Conservation (phyloP, 2,329 filamentous ascomycete genomes). For the Colletotrichum eleusines region DNA sequence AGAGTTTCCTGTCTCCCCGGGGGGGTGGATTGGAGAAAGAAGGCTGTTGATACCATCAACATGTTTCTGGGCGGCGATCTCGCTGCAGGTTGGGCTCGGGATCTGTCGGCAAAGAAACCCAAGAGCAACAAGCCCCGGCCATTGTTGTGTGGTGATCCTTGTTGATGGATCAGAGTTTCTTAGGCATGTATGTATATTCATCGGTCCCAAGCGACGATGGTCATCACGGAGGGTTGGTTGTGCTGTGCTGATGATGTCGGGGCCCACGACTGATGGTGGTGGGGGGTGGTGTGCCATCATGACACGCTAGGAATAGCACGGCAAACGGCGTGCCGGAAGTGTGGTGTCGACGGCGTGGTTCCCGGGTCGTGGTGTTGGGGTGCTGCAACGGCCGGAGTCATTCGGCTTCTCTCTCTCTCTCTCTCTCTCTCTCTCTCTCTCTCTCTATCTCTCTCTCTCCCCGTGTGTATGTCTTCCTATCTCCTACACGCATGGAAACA, state of each 20-base stretch:
- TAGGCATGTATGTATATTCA: too few species aligned
- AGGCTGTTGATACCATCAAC: neutral
- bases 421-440: neutral
- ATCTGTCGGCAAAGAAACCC: conserved; percentile 9
- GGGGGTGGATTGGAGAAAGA: too few species aligned
- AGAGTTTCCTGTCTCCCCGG: neutral
- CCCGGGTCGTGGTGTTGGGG: neutral
- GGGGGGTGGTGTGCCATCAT: neutral
- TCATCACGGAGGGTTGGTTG: neutral
- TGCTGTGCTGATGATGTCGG: neutral
- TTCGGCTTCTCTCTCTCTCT: neutral
- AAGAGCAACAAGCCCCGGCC: neutral
- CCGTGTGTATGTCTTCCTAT: too few species aligned
- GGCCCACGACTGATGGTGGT: neutral
- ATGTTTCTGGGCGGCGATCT: neutral
- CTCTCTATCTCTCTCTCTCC: neutral
- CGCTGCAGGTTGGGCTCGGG: neutral
- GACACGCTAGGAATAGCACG: conserved; percentile 34
- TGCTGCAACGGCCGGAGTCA: neutral
- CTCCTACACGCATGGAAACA: neutral
- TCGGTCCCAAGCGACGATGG: conserved; percentile 17
- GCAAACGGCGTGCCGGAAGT: conserved; percentile 21
- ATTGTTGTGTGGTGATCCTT: neutral
- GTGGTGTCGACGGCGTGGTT: conserved; percentile 7
- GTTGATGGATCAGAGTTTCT: conserved; percentile 19